Percentiles rank a stretch among this genome's conserved stretches.
phyloP scores from a whole-genome alignment of 1,139 yeast species.

The Diutina neorugosa region DNA sequence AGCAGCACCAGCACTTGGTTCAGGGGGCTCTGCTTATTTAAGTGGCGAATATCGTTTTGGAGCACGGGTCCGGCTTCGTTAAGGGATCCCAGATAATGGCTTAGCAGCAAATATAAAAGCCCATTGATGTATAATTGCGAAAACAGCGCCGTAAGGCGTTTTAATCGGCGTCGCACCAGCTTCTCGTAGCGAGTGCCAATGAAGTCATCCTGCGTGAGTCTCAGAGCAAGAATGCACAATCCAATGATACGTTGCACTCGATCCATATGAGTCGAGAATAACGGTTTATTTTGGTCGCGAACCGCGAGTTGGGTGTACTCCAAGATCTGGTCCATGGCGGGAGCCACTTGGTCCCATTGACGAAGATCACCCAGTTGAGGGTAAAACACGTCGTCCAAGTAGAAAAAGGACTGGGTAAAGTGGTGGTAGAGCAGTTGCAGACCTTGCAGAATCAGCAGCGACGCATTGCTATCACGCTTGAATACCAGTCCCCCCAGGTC shows the following conservation, averaged over 20 bases:
- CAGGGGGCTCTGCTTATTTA: slow-evolving; percentile 17
- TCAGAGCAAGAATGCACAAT: slow-evolving; percentile 35
- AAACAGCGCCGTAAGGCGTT: slow-evolving; percentile 37
- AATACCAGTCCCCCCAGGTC: slow-evolving; percentile 15
- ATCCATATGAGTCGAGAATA: slow-evolving; percentile 41
- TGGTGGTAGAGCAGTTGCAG: slow-evolving; percentile 26
- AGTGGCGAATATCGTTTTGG: slow-evolving; percentile 19
- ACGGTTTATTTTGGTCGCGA: slow-evolving; percentile 32
- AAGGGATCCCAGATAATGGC: slow-evolving; percentile 18
- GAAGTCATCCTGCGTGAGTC: slow-evolving; percentile 41
- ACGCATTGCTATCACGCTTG: slow-evolving; percentile 30
- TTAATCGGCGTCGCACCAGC: slow-evolving; percentile 35
- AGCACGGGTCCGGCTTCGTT: slow-evolving; percentile 19
- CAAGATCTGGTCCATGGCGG: slow-evolving; percentile 32
- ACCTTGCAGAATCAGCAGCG: slow-evolving; percentile 17
- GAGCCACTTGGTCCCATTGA: slow-evolving; percentile 44
- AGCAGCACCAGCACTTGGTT: slow-evolving; percentile 2
- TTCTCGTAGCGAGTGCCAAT: slow-evolving; percentile 30
- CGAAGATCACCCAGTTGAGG: slow-evolving; percentile 43
- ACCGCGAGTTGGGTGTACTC: slow-evolving; percentile 37
- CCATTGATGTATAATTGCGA: slow-evolving; percentile 54
- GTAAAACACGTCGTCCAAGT: slow-evolving; percentile 37
- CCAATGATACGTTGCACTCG: slow-evolving; percentile 37
- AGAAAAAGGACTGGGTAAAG: slow-evolving; percentile 30
- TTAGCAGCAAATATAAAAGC: slow-evolving; percentile 34